These are phyloP conservation scores for Piromyces sp. DNA, from an alignment of 192 early-diverging fungal genomes.

Conservation along the genomic window DNA sequence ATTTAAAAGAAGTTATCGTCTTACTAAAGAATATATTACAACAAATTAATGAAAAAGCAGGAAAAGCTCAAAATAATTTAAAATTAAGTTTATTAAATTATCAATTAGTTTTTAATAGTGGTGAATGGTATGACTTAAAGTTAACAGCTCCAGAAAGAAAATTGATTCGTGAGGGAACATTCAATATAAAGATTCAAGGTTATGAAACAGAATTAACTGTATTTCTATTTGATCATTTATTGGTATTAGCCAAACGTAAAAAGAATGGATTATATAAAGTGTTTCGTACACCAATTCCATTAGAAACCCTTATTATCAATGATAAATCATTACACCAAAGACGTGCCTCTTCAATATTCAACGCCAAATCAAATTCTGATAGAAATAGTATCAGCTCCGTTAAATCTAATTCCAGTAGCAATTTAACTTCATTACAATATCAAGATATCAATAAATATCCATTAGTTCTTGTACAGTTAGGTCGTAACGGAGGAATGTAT, in stretches of 20 bases:
- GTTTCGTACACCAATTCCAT: conserved; percentile 46
- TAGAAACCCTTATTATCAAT: conserved; percentile 40
- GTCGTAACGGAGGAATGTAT: conserved; percentile 45
- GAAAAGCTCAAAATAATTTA: conserved; percentile 72
- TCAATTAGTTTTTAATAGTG: conserved; percentile 6
- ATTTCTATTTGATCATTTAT: conserved; percentile 72
- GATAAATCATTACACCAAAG: conserved; percentile 16
- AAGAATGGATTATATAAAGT: conserved; percentile 29
- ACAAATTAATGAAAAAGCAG: conserved; percentile 71
- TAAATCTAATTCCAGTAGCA: not conserved
- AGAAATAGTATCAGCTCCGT: conserved; percentile 9
- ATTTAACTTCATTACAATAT: not conserved
- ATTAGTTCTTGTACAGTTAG: conserved; percentile 56
- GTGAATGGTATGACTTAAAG: conserved; percentile 46
- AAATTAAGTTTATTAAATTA: conserved; percentile 29
- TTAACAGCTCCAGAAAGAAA: conserved; percentile 49
- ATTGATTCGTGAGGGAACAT: conserved; percentile 59
- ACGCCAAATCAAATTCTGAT: conserved; percentile 7
- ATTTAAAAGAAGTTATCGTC: conserved; percentile 53
- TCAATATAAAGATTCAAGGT: conserved; percentile 45
- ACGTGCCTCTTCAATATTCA: not conserved
- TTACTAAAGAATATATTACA: conserved; percentile 54
- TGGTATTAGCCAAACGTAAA: conserved; percentile 58
- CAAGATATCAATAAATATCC: conserved; percentile 20
- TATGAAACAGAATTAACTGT: conserved; percentile 49